Base-by-base conservation (phyloP, 768 basidiomycete genomes). In the Suillus paluster region DNA sequence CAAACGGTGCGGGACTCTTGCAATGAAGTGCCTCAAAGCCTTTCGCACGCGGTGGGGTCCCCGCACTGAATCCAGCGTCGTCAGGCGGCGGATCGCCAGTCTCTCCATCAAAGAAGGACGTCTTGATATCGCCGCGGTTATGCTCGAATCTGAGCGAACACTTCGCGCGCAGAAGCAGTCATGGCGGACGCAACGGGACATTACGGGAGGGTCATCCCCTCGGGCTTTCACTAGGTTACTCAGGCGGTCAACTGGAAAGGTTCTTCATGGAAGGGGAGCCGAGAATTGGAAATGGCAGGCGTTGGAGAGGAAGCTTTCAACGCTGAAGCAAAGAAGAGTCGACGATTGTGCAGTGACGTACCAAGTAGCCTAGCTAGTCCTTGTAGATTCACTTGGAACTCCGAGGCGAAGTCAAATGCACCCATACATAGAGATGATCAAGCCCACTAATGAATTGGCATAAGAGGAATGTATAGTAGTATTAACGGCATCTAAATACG, bases 51-150 rank as follows among this genome's bases (percentile, higher is more conserved):
- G 78, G 65, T 92, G 87, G 87, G 90, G 90, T 3, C 59, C 73
- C 21, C 71, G 71, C 27, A 75, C 88, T 6, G 83, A 83, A 66
- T 85, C 89, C 74, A 77, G 80, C 57, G 76, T 79, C 23, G 89
- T 92, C 23, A 81, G 83, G 68, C 82, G 86, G 61, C 84, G 87
- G 45, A 72, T 92, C 57, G 81, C 81, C 6, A 74, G 72, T 45
- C 77, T 89, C 52, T 90, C 89, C 34, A 68, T 88, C 59, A 89
- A 87, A 71, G 85, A 92, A 75, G 84, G 87, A 17, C 82, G 87
- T 49, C 72, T 78, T 63, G 85, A 86, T 67, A 82, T 89, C 61
- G 74, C 71, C 42, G 64, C 57, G 23, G 58, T 64, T 33, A 74
- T 77, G 63, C 53, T 71, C 27, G 64, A 48, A 62, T 56, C 61